Evolutionary conservation across 495 filamentous ascomycete genomes (phyloP).

Genomic region (Staphylotrichum longicolle): DNA sequence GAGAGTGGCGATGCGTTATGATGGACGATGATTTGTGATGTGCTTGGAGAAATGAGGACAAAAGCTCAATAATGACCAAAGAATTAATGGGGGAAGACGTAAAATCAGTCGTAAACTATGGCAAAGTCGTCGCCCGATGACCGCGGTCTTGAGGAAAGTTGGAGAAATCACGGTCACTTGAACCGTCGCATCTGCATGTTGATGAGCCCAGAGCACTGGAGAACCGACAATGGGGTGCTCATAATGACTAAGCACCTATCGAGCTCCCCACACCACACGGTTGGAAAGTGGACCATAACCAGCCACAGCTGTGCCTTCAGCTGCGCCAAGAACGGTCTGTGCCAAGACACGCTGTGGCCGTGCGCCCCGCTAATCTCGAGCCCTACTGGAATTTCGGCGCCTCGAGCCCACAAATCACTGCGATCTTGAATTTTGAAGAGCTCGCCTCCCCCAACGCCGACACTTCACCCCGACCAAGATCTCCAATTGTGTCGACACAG

Average conservation of each 20-base stretch:
- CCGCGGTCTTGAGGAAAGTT: no score
- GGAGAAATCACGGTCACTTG: no score
- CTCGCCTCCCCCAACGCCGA: slow-evolving; percentile 34
- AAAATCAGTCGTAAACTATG: no score
- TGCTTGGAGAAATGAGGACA: neutral
- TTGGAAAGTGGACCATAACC: neutral
- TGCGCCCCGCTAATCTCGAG: slow-evolving; percentile 34
- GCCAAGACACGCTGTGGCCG: slow-evolving; percentile 22
- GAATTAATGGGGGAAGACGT: no score
- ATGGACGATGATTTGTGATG: neutral
- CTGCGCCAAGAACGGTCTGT: slow-evolving; percentile 17
- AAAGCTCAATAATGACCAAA: neutral
- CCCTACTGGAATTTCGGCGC: slow-evolving; percentile 39
- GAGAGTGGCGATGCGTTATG: neutral
- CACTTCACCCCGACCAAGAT: slow-evolving; percentile 42
- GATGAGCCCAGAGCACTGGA: no score
- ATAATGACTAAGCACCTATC: no score
- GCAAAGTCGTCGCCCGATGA: no score
- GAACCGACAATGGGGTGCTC: no score
- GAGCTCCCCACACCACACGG: no score
- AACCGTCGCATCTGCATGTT: no score
- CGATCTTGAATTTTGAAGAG: slow-evolving; percentile 40
- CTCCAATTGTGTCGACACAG: slow-evolving; percentile 44
- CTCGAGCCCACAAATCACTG: slow-evolving; percentile 38
- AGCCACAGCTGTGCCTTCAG: slow-evolving; percentile 21